These are phyloP conservation scores for Hansenula anomala DNA, from an alignment of 1,139 yeast species.

Conservation along the genomic window DNA sequence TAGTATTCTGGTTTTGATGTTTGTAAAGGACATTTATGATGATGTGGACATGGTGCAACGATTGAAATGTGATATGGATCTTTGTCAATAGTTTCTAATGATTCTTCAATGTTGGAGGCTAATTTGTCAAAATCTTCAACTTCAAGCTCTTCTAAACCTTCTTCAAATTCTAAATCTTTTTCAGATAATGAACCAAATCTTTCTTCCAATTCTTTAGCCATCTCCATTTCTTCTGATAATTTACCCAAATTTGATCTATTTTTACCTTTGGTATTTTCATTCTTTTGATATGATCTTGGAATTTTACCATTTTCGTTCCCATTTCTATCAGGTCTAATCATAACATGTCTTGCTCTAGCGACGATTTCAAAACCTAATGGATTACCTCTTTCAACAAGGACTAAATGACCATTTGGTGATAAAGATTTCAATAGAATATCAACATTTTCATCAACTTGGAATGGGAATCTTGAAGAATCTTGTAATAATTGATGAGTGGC, in stretches of 20 bases:
- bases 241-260: conserved; percentile 29
- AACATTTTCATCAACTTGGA: conserved; percentile 67
- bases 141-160: conserved; percentile 37
- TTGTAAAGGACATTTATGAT: conserved; percentile 82
- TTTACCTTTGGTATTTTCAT: conserved; percentile 37
- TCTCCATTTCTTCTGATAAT: conserved; percentile 25
- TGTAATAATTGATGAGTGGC: conserved; percentile 75
- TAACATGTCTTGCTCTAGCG: conserved; percentile 85
- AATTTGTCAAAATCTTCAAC: conserved; percentile 21
- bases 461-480: conserved; percentile 57
- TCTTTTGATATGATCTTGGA: conserved; percentile 55
- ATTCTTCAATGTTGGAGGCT: conserved; percentile 5
- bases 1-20: conserved; percentile 68
- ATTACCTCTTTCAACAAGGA: conserved; percentile 83
- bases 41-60: conserved; percentile 91
- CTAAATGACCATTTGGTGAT: conserved; percentile 73
- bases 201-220: conserved; percentile 34
- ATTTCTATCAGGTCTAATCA: conserved; percentile 76
- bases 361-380: conserved; percentile 84
- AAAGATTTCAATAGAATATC: conserved; percentile 55
- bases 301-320: conserved; percentile 53
- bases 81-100: conserved; percentile 25
- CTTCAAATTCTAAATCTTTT: conserved; percentile 46
- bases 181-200: conserved; percentile 39
- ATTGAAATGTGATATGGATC: conserved; percentile 47